Conservation (phyloP, 805 yeast genomes). For the Wickerhamomyces hampshirensis region DNA sequence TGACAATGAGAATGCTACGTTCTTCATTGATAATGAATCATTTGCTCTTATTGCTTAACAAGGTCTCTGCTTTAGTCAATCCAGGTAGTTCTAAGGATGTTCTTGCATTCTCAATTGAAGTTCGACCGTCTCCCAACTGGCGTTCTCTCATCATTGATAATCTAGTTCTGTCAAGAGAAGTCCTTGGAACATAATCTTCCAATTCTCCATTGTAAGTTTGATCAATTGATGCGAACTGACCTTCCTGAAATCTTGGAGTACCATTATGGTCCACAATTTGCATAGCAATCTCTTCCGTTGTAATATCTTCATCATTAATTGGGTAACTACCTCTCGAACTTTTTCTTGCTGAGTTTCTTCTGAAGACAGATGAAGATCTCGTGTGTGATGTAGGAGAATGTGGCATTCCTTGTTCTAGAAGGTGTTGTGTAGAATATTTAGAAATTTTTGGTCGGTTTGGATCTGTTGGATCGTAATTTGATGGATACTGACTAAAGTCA, state of each 20-base stretch:
- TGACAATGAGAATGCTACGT: background rate
- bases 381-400: constrained; percentile 13
- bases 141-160: constrained; percentile 30
- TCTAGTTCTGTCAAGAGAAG: constrained; percentile 35
- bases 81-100: constrained; percentile 38
- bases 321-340: constrained; percentile 18
- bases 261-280: constrained; percentile 23
- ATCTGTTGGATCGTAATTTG: constrained; percentile 75
- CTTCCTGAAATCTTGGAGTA: constrained; percentile 23
- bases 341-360: constrained; percentile 27
- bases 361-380: constrained; percentile 37
- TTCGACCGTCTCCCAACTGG: constrained; percentile 33
- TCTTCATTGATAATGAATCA: background rate
- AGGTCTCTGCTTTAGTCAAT: constrained; percentile 31
- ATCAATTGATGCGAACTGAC: constrained; percentile 1
- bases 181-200: constrained; percentile 23
- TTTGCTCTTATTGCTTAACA: constrained; percentile 24
- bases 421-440: constrained; percentile 34
- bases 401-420: constrained; percentile 23
- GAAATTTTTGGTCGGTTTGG: constrained; percentile 56
- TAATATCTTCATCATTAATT: constrained; percentile 24
- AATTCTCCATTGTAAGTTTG: constrained; percentile 3
- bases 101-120: constrained; percentile 36
- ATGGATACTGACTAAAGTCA: constrained; percentile 62
- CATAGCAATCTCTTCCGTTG: constrained; percentile 37